A percentile compares a stretch with the other conserved stretches of the same genome.
Conservation (phyloP, 495 filamentous ascomycete species). For the Hypoxylon lienhwacheense region DNA sequence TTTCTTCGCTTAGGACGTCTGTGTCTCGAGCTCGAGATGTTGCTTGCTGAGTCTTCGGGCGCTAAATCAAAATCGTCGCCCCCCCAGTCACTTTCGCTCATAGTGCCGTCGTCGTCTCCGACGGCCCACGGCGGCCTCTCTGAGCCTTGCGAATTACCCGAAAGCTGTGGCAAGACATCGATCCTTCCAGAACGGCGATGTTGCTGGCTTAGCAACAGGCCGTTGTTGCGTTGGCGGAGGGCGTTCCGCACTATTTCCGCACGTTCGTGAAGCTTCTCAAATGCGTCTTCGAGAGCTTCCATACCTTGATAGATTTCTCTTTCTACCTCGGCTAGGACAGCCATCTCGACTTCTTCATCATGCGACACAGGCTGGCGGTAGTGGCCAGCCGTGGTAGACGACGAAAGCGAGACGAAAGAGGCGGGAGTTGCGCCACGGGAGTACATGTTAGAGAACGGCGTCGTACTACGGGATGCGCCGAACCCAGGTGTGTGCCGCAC, state of each 20-base stretch:
- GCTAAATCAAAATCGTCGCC: constrained; percentile 75
- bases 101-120: constrained; percentile 47
- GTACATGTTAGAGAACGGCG: constrained; percentile 39
- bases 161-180: constrained; percentile 48
- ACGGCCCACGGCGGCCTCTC: constrained; percentile 49
- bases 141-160: constrained; percentile 37
- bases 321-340: constrained; percentile 85
- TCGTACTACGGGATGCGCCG: constrained; percentile 43
- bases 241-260: constrained; percentile 79
- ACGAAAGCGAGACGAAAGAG: constrained; percentile 50
- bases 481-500: constrained; percentile 34
- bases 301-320: constrained; percentile 90
- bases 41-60: constrained; percentile 77
- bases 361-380: constrained; percentile 64
- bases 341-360: constrained; percentile 94
- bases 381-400: constrained; percentile 41
- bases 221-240: constrained; percentile 77
- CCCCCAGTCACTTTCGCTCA: constrained; percentile 64
- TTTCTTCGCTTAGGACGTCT: constrained; percentile 69
- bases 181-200: constrained; percentile 60
- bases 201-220: constrained; percentile 75
- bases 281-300: constrained; percentile 93
- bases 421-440: constrained; percentile 42
- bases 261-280: constrained; percentile 84
- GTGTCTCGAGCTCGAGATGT: constrained; percentile 74